phyloP scores from a whole-genome alignment of 2,329 filamentous ascomycete genomes.

The Hypoxylon sp. region DNA sequence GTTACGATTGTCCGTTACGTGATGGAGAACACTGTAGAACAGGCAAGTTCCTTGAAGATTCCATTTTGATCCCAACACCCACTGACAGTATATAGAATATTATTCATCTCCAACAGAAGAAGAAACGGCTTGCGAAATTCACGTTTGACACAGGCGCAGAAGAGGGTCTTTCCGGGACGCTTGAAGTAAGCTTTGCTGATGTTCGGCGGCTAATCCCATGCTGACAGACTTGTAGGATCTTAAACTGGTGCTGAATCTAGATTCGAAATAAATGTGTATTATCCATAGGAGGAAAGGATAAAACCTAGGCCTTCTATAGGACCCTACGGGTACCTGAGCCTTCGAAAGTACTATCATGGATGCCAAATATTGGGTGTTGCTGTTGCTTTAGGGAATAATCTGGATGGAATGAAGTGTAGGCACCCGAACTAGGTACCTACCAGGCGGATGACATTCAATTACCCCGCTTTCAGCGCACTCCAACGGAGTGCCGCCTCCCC shows the following conservation, averaged over 20 bases:
- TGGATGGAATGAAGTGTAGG: too few relatives aligned
- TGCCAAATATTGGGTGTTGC: too few relatives aligned
- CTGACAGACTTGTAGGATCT: slow-evolving; percentile 19
- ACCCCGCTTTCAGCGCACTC: too few relatives aligned
- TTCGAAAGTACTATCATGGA: too few relatives aligned
- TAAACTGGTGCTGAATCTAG: not conserved
- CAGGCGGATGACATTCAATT: too few relatives aligned
- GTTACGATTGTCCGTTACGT: slow-evolving; percentile 65
- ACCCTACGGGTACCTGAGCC: too few relatives aligned
- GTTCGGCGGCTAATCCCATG: not conserved
- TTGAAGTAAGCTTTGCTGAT: not conserved
- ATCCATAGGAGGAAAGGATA: not conserved
- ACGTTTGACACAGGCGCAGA: slow-evolving; percentile 10
- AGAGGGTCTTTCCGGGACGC: not conserved
- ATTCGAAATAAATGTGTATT: not conserved
- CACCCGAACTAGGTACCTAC: too few relatives aligned
- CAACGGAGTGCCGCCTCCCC: too few relatives aligned
- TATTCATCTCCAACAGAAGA: slow-evolving; percentile 23
- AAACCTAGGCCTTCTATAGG: too few relatives aligned
- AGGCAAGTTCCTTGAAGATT: slow-evolving; percentile 53
- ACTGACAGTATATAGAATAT: slow-evolving; percentile 25
- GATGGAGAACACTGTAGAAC: slow-evolving; percentile 60
- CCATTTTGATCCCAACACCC: not conserved
- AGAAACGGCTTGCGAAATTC: slow-evolving; percentile 25
- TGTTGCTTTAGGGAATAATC: too few relatives aligned